Percentiles rank a stretch among this genome's conserved stretches.
Conservation (phyloP, 495 filamentous ascomycete genomes). For the Podospora appendiculata region DNA sequence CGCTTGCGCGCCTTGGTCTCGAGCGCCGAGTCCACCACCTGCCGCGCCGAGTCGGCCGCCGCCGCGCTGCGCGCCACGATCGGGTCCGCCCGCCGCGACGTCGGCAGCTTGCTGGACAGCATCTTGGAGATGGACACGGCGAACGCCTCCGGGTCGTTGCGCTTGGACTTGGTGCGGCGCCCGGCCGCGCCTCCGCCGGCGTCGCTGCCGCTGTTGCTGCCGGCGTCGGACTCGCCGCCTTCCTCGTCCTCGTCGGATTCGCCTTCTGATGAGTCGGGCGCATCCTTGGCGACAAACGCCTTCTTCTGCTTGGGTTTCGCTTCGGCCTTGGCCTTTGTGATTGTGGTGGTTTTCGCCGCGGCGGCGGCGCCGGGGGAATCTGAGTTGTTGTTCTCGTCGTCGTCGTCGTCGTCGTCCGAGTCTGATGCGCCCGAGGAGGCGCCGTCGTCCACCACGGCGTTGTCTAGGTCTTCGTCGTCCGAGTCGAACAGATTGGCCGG, state of each 20-base stretch:
- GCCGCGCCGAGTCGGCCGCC: slow-evolving; percentile 56
- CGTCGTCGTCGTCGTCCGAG: slow-evolving; percentile 23
- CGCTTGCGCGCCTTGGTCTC: slow-evolving; percentile 72
- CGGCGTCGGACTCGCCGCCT: slow-evolving; percentile 23
- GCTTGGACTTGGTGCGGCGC: slow-evolving; percentile 50
- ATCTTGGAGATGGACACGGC: slow-evolving; percentile 88
- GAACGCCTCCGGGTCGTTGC: slow-evolving; percentile 86
- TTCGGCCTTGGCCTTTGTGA: slow-evolving; percentile 10
- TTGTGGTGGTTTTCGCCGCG: slow-evolving; percentile 4
- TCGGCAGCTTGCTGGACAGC: slow-evolving; percentile 75
- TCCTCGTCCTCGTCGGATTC: not conserved
- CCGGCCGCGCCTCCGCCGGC: slow-evolving; percentile 12
- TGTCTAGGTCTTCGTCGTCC: slow-evolving; percentile 50
- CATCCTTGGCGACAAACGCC: slow-evolving; percentile 23
- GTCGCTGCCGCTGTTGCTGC: slow-evolving; percentile 25
- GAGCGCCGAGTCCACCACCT: slow-evolving; percentile 64
- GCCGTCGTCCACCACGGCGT: slow-evolving; percentile 36
- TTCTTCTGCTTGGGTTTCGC: slow-evolving; percentile 10
- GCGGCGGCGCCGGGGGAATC: not conserved
- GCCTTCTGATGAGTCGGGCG: slow-evolving; percentile 22
- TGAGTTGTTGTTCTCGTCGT: not conserved
- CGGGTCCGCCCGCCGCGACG: slow-evolving; percentile 72
- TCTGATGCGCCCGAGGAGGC: slow-evolving; percentile 23
- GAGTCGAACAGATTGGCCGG: slow-evolving; percentile 63
- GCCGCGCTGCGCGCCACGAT: slow-evolving; percentile 72